phyloP scores from a whole-genome alignment of 331 rosid genomes.

The Saraca asoca region DNA sequence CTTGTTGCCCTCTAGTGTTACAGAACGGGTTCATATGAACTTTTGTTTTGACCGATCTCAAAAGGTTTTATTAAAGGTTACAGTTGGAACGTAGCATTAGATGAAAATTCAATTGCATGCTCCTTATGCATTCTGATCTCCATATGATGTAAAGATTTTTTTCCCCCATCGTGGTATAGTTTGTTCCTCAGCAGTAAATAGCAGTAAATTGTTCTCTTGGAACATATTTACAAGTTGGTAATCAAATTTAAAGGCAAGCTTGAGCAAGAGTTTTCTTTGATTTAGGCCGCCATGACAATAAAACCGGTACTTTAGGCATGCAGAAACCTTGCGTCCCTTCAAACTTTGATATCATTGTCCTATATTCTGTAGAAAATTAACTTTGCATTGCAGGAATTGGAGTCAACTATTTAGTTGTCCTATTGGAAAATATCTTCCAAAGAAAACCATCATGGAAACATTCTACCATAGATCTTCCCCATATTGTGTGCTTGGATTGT shows the following conservation, averaged over 20 bases:
- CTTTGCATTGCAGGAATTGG: too few species aligned
- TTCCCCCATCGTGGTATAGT: too few species aligned
- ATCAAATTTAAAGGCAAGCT: conserved; percentile 41
- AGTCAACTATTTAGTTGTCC: too few species aligned
- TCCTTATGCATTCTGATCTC: neutral
- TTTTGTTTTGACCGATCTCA: neutral
- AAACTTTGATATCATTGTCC: too few species aligned
- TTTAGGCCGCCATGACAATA: conserved; percentile 63
- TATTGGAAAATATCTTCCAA: too few species aligned
- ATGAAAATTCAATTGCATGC: neutral
- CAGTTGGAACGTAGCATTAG: neutral
- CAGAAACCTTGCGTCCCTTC: conserved; percentile 56
- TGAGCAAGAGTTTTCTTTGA: conserved; percentile 49
- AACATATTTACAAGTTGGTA: conserved; percentile 37
- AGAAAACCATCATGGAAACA: too few species aligned
- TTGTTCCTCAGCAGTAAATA: neutral
- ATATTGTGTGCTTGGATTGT: too few species aligned
- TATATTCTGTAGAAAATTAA: too few species aligned
- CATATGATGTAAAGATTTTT: neutral
- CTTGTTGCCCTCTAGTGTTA: neutral
- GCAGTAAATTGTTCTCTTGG: conserved; percentile 10
- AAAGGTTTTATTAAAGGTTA: neutral
- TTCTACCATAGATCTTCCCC: too few species aligned
- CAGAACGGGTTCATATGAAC: neutral
- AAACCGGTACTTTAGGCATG: conserved; percentile 65